Conservation (phyloP, 495 filamentous ascomycete genomes). For the Amorphotheca resinae region DNA sequence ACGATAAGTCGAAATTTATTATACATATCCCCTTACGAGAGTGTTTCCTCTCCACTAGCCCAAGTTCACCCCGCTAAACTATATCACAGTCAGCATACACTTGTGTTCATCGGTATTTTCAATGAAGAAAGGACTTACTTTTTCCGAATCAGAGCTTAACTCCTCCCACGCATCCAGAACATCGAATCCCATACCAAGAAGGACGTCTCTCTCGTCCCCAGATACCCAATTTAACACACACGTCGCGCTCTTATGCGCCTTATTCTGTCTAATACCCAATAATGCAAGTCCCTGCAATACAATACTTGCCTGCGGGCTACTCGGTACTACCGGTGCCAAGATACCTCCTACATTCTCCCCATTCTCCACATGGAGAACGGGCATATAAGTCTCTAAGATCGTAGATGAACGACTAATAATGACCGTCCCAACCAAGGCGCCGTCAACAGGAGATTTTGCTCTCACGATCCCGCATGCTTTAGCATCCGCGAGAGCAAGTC, state of each 20-base stretch:
- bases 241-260: constrained; percentile 29
- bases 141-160: constrained; percentile 14
- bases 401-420: constrained; percentile 66
- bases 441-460: constrained; percentile 57
- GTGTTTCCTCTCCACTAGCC: no score
- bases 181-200: constrained; percentile 21
- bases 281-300: constrained; percentile 68
- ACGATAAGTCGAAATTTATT: no score
- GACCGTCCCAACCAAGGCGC: constrained; percentile 63
- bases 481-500: constrained; percentile 58
- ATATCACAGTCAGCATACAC: background rate
- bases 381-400: constrained; percentile 54
- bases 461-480: constrained; percentile 70
- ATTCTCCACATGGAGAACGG: constrained; percentile 33
- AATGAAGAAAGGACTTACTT: constrained; percentile 8
- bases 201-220: constrained; percentile 17
- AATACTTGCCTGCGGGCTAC: constrained; percentile 50
- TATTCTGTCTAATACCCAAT: constrained; percentile 72
- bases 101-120: background rate
- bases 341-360: constrained; percentile 47
- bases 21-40: no score
- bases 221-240: constrained; percentile 19
- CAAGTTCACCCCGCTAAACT: constrained; percentile 12
- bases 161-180: constrained; percentile 21
- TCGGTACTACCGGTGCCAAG: constrained; percentile 60